Percentiles rank a stretch among this genome's conserved stretches.
These are phyloP conservation scores for Euphorbia celastroides DNA, from an alignment of 441 rosid species.

Conservation along the genomic window DNA sequence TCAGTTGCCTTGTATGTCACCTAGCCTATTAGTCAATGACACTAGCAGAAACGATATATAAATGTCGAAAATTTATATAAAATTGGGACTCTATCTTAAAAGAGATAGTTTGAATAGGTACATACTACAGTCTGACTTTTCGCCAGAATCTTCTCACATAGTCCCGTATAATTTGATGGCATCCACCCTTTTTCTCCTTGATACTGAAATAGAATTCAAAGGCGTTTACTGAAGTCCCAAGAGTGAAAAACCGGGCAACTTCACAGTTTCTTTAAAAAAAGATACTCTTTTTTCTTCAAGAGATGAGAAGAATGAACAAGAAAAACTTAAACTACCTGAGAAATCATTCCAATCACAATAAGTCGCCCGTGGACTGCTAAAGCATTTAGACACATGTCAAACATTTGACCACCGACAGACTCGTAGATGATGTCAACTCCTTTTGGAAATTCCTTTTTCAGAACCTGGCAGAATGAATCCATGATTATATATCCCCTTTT, in stretches of 20 bases:
- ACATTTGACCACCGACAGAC: constrained; percentile 96
- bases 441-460: constrained; percentile 74
- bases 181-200: constrained; percentile 92
- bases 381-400: constrained; percentile 79
- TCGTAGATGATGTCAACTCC: constrained; percentile 86
- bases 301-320: not conserved
- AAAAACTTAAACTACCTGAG: constrained; percentile 53
- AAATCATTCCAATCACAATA: constrained; percentile 94
- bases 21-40: no score
- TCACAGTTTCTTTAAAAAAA: not conserved
- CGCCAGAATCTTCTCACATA: constrained; percentile 84
- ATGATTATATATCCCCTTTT: constrained; percentile 5
- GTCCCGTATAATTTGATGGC: constrained; percentile 80
- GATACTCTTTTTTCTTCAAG: not conserved
- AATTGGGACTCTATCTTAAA: not conserved
- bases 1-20: no score
- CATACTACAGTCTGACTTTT: constrained; percentile 98
- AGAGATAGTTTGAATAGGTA: constrained; percentile 16
- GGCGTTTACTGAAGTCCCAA: not conserved
- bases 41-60: no score
- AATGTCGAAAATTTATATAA: not conserved
- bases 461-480: constrained; percentile 44
- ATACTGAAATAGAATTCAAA: constrained; percentile 49
- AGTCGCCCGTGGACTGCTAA: constrained; percentile 79
- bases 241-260: not conserved